Evolutionary conservation across 2,329 filamentous ascomycete genomes (phyloP), one percentile per base, ranked within the genome.

Genomic region (Penicillium hesseltinei): DNA sequence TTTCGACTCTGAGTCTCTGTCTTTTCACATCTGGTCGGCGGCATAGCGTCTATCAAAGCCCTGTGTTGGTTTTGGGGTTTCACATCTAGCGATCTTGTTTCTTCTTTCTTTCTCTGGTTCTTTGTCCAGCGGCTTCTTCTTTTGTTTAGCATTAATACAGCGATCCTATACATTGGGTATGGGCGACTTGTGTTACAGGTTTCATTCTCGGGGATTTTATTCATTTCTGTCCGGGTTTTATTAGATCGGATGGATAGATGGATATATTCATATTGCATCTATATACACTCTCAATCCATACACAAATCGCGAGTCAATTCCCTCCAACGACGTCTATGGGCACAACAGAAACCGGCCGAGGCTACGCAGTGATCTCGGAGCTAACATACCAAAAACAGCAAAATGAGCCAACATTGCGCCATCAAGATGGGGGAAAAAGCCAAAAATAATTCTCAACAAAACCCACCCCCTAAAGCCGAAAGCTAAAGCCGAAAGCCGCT

Each of bases 41-140:
- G 60, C 45, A 42, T 52, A 62, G 62, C 49, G 50, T 62, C 52
- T 31, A 21, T 54, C 38, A 49, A 21, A 42, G 31, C 33, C 58
- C 11, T 43, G 48, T 51, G 43, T 48, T 45, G 38, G 44, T 39
- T 54, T 53, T 51, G 45, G 45, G 36, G 47, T 59, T 31, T 65
- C 8, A 35, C 4, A 33, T 46, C 58, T 58, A 65, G 62, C 63
- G 60, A 60, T 63, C n/a, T 29, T 56, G 40, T 60, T 35, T 56
- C 46, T 50, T 44, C 46, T 44, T 50, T 60, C 23, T 36, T 57
- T 44, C 54, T 15, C 50, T 19, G 54, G 17, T 52, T 42, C 23
- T 52, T 51, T 47, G 17, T 47, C 33, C 33, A 35, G 42, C 56
- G 48, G 35, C 36, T 50, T 60, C 50, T 51, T 62, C 31, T 44